Evolutionary conservation across 495 filamentous ascomycete species (phyloP), one percentile per base, ranked within the genome.

Genomic region (Talaromyces trachyspermus): DNA sequence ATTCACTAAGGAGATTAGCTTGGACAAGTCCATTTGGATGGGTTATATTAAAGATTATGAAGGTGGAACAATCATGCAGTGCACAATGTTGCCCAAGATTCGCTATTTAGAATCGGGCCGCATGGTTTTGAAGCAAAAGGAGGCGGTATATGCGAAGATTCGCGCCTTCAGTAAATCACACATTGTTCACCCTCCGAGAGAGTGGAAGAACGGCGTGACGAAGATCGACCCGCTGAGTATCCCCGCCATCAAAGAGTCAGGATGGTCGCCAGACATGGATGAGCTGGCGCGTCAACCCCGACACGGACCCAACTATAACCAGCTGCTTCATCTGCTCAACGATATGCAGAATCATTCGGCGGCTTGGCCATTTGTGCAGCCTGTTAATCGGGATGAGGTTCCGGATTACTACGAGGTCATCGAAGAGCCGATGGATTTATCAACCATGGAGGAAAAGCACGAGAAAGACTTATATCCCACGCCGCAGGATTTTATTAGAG

Each of bases 11-110:
- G 90, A 98, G 52, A 97, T 98, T 54, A 95, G 89, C 0, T 79
- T 98, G 1, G 87, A 90, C 36, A 85, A 80, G 58, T 78, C 83
- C 6, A 82, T 87, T 14, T 98, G 92, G 92, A 98, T 97, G 94
- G 92, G 92, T 23, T 98, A 96, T 60, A 98, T 98, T 64, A 98
- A 98, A 65, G 92, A 98, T 64, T 98, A 98, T 64, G 92, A 98
- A 68, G 92, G 92, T 23, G 92, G 92, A 35, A 98, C 92, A 0
- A 95, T 98, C 53, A 98, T 98, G 92, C 92, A 98, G 66, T 98
- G 92, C 63, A 85, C 85, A 38, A 97, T 98, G 92, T 76, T 98
- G 22, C 92, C 92, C 2, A 84, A 81, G 50, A 90, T 96, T 46
- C 86, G 94, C 44, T 98, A 97, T 64, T 80, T 98, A 1, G 92